Evolutionary conservation across 108 stramenopile genomes (phyloP).

Genomic region (Parietichytrium sp.): DNA sequence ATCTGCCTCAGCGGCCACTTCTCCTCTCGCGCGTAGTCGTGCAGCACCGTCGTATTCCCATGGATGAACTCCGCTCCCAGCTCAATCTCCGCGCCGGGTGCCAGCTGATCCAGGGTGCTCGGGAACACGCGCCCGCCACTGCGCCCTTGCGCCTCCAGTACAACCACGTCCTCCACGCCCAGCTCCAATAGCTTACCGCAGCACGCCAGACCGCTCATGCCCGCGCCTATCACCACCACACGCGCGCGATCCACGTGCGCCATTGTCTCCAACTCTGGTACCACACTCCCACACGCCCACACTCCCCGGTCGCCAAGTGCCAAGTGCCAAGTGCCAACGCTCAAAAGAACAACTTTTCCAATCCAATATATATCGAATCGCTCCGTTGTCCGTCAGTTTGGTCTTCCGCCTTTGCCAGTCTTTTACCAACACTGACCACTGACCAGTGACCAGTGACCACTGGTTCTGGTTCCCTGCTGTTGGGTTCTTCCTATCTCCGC

Average conservation of each 20-base stretch:
- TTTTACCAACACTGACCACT: no score
- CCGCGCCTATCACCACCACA: slow-evolving; percentile 37
- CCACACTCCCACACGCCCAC: no score
- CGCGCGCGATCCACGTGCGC: neutral
- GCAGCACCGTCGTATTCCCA: neutral
- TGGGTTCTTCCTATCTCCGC: no score
- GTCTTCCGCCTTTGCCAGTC: no score
- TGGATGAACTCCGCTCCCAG: slow-evolving; percentile 44
- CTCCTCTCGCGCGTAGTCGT: neutral
- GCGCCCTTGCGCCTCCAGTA: slow-evolving; percentile 36
- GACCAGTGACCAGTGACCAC: no score
- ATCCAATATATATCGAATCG: no score
- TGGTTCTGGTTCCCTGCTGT: no score
- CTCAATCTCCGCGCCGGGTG: neutral
- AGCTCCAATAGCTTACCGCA: neutral
- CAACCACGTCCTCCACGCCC: neutral
- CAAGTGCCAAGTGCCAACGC: no score
- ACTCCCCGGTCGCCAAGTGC: no score
- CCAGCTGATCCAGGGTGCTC: neutral
- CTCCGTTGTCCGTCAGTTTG: no score
- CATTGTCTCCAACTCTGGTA: no score
- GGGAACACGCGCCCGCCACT: slow-evolving; percentile 37
- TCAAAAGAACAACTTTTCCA: no score
- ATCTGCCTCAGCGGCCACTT: slow-evolving; percentile 30
- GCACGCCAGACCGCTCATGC: neutral